Evolutionary conservation across 768 basidiomycete species (phyloP).

Genomic region (Suillus weaverae): DNA sequence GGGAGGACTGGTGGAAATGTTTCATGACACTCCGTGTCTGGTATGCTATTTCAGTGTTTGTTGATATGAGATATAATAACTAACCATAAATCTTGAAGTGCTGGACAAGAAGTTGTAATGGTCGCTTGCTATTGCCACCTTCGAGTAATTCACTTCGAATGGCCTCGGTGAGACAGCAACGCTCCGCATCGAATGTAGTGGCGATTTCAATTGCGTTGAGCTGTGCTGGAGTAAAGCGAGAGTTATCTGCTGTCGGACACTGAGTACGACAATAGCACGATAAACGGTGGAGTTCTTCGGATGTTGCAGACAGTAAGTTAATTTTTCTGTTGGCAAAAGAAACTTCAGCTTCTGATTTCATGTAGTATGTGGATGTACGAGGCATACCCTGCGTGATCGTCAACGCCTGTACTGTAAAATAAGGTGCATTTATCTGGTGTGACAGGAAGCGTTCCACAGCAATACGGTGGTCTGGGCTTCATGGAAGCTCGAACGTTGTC

Average conservation of each 20-base stretch:
- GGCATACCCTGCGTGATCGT: neutral
- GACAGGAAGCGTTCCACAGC: neutral
- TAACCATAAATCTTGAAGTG: constrained; percentile 44
- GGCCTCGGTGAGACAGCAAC: constrained; percentile 28
- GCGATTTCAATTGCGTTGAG: constrained; percentile 39
- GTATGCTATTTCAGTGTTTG: neutral
- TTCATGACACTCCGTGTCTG: neutral
- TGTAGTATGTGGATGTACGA: neutral
- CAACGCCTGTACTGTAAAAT: neutral
- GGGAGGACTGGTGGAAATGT: neutral
- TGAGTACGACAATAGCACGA: neutral
- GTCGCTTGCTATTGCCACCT: constrained; percentile 29
- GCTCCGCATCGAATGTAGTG: constrained; percentile 32
- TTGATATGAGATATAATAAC: constrained; percentile 1
- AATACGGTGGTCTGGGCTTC: constrained; percentile 5
- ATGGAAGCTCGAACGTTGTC: constrained; percentile 6
- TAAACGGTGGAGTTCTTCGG: neutral
- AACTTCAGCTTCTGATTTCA: neutral
- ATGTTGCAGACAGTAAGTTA: neutral
- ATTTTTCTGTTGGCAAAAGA: neutral
- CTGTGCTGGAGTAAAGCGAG: constrained; percentile 15
- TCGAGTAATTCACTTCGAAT: constrained; percentile 24
- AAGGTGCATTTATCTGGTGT: neutral
- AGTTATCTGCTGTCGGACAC: neutral
- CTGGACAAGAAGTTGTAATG: constrained; percentile 35